These are phyloP conservation scores for Solanum verrucosum DNA, from an alignment of 257 asterid genomes.

Conservation along the genomic window DNA sequence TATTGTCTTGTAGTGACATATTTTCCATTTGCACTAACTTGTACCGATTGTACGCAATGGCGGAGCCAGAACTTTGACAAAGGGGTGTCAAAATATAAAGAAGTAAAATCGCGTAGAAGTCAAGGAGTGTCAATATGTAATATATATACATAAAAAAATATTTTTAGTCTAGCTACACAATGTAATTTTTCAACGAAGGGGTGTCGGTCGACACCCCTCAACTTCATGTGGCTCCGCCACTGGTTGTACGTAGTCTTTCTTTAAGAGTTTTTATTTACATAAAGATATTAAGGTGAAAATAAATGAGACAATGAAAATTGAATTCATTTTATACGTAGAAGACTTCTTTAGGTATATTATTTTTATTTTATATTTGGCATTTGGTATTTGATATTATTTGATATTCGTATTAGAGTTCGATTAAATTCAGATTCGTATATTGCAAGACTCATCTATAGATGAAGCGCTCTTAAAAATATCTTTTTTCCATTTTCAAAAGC, in stretches of 20 bases:
- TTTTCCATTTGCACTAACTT: background rate
- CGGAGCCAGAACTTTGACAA: no score
- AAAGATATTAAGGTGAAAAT: background rate
- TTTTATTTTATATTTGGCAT: background rate
- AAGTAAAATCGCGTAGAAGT: no score
- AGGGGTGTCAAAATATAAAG: no score
- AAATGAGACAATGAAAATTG: background rate
- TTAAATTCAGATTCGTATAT: background rate
- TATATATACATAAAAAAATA: no score
- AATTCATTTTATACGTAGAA: background rate
- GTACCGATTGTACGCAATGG: background rate
- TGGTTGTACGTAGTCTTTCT: background rate
- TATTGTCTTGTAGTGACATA: background rate
- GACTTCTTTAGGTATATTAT: background rate
- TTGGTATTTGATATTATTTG: no score
- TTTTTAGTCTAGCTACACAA: no score
- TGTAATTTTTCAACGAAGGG: no score
- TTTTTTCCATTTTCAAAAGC: background rate
- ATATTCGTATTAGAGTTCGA: fast-evolving
- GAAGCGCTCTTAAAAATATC: no score
- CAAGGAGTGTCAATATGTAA: no score
- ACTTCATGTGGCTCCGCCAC: no score
- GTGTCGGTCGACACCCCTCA: no score
- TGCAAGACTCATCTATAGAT: fast-evolving
- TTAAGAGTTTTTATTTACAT: background rate